These are phyloP conservation scores for Dionaea muscipula DNA, from an alignment of 179 eudicot species.

Conservation along the genomic window DNA sequence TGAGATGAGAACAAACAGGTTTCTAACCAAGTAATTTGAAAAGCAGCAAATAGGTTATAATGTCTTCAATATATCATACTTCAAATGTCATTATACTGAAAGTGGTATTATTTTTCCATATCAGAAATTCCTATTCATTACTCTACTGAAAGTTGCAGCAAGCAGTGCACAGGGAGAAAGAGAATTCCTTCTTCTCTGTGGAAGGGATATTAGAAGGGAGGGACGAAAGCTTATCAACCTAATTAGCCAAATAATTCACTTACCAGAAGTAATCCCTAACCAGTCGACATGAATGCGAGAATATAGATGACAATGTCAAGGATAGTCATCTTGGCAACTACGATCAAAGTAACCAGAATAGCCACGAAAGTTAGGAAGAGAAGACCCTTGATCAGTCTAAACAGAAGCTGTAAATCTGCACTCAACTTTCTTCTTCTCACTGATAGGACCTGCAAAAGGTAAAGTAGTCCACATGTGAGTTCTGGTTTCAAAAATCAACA, in stretches of 20 bases:
- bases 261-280: conserved; percentile 37
- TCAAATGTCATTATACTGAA: no score
- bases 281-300: conserved; percentile 34
- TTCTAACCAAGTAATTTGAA: no score
- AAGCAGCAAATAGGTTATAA: no score
- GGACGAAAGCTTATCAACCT: background rate
- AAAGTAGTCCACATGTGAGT: background rate
- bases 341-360: conserved; percentile 18
- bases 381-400: conserved; percentile 21
- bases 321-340: conserved; percentile 19
- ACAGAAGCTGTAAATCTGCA: conserved; percentile 31
- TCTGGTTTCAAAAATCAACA: background rate
- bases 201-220: background rate
- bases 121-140: no score
- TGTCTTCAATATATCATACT: no score
- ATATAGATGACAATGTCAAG: conserved; percentile 26
- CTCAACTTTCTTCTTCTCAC: conserved; percentile 23
- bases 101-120: no score
- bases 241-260: conserved; percentile 3
- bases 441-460: conserved; percentile 20
- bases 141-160: no score
- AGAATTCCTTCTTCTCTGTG: no score
- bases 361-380: conserved; percentile 19
- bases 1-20: no score
- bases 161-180: no score